Evolutionary conservation across 768 basidiomycete species (phyloP).

Genomic region (Auricularia heimuer): DNA sequence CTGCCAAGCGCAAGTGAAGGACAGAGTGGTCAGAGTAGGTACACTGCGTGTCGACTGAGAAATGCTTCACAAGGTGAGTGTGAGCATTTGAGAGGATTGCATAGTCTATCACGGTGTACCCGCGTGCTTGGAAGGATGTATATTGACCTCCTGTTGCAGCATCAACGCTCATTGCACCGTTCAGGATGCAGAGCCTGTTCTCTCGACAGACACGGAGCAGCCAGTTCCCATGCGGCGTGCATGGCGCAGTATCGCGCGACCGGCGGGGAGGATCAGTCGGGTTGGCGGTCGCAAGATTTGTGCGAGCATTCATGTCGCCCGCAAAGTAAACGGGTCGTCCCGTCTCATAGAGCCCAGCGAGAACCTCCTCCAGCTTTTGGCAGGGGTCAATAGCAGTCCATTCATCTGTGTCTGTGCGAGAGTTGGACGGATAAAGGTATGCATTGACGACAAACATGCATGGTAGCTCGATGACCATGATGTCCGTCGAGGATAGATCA

Average conservation of each 20-base stretch:
- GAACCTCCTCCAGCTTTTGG: neutral
- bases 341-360: neutral
- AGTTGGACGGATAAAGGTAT: neutral
- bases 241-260: too few species aligned
- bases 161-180: neutral
- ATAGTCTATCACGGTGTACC: neutral
- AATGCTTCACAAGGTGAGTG: neutral
- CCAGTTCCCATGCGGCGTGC: neutral
- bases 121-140: neutral
- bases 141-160: neutral
- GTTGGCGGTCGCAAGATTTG: too few species aligned
- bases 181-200: neutral
- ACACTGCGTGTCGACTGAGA: neutral
- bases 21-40: neutral
- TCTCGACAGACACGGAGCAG: neutral
- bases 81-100: neutral
- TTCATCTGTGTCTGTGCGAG: neutral
- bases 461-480: neutral
- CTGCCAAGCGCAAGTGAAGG: neutral
- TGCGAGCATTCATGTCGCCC: too few species aligned
- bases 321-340: too few species aligned
- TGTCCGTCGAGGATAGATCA: neutral
- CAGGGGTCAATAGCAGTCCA: neutral
- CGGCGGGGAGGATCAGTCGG: too few species aligned
- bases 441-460: neutral